Evolutionary conservation across 2,329 filamentous ascomycete genomes (phyloP).

Genomic region (Orbilia oligospora): DNA sequence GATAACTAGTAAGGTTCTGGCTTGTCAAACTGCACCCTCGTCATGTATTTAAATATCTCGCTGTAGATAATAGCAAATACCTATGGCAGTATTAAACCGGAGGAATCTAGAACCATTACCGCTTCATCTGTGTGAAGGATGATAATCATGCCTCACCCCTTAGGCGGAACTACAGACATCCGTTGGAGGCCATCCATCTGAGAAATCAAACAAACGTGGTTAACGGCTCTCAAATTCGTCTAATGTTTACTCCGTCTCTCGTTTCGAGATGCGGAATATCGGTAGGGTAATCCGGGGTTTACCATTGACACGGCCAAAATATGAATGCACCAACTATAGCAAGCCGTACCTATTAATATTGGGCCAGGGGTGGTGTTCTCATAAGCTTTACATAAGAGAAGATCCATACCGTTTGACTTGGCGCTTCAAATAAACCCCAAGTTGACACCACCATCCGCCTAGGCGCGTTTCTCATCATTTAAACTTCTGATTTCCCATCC

Average conservation of each 20-base stretch:
- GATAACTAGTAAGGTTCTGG: not conserved
- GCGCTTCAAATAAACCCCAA: slow-evolving; percentile 37
- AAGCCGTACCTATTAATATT: not conserved
- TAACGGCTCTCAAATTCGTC: not conserved
- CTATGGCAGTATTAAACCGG: not conserved
- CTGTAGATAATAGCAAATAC: too few species aligned
- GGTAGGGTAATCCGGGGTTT: not conserved
- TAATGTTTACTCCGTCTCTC: not conserved
- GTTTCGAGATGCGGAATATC: slow-evolving; percentile 28
- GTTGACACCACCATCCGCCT: not conserved
- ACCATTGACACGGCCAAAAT: not conserved
- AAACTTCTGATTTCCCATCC: not conserved
- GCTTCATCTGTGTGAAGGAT: not conserved
- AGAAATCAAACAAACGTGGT: not conserved
- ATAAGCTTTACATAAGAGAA: slow-evolving; percentile 11
- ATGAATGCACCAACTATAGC: slow-evolving; percentile 9
- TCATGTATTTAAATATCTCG: slow-evolving; percentile 10
- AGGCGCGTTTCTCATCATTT: slow-evolving; percentile 1
- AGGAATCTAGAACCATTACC: not conserved
- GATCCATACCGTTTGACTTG: slow-evolving; percentile 27
- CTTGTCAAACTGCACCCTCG: not conserved
- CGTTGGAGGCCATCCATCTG: not conserved
- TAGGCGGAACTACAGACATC: not conserved
- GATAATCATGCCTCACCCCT: not conserved
- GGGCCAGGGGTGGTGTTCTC: not conserved